Conservation (phyloP, 768 basidiomycete species). For the Phylloporus sp. region DNA sequence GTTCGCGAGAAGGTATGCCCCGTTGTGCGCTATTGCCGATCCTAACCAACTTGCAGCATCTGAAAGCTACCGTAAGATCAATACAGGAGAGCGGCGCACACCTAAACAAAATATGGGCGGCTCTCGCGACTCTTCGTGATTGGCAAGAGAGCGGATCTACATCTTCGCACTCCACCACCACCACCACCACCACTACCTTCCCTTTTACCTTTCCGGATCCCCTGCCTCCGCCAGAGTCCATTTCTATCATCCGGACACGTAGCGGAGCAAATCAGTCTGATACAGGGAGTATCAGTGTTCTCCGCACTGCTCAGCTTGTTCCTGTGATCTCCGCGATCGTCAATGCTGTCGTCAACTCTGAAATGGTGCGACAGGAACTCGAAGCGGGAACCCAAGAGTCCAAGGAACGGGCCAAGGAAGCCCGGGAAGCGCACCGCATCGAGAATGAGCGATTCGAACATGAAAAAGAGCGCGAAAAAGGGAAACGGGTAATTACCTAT, state of each 20-base stretch:
- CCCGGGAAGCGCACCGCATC: conserved; percentile 41
- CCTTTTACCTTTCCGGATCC: conserved; percentile 51
- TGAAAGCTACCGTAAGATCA: conserved; percentile 42
- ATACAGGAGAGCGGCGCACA: conserved; percentile 51
- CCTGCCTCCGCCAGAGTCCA: conserved; percentile 44
- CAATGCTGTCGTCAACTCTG: conserved; percentile 43
- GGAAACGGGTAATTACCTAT: conserved; percentile 15
- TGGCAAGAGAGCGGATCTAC: conserved; percentile 18
- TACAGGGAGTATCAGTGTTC: conserved; percentile 31
- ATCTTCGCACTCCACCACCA: conserved; percentile 11
- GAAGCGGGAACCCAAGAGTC: conserved; percentile 52
- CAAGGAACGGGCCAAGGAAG: conserved; percentile 49
- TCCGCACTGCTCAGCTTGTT: conserved; percentile 55
- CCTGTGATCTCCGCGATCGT: conserved; percentile 62
- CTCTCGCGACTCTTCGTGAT: conserved; percentile 47
- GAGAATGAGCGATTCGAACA: conserved; percentile 30
- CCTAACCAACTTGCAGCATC: conserved; percentile 6
- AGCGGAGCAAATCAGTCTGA: conserved; percentile 32
- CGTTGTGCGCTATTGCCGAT: not conserved
- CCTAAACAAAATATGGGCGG: conserved; percentile 58
- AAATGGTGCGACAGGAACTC: conserved; percentile 51
- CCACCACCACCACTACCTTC: conserved; percentile 8
- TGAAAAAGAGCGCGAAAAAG: conserved; percentile 50
- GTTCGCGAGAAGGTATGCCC: conserved; percentile 31
- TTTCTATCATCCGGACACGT: conserved; percentile 43